These are phyloP conservation scores for Amanita subjunquillea DNA, from an alignment of 768 basidiomycete genomes.

Conservation along the genomic window DNA sequence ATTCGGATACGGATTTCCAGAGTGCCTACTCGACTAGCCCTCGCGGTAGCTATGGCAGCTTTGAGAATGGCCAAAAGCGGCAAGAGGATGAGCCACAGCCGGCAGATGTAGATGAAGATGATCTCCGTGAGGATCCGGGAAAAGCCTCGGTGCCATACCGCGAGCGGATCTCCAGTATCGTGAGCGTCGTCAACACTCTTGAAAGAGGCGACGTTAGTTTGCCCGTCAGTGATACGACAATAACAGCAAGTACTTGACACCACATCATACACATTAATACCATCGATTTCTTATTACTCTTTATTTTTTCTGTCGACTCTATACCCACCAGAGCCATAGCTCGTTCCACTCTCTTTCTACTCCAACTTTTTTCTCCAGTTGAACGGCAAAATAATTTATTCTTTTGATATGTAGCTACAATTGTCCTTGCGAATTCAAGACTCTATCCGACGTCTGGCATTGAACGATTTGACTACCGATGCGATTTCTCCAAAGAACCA, in stretches of 20 bases:
- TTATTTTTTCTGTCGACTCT: background rate
- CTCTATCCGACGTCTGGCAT: slow-evolving; percentile 67
- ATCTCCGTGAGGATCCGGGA: slow-evolving; percentile 16
- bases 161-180: slow-evolving; percentile 51
- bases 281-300: slow-evolving; percentile 1
- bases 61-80: slow-evolving; percentile 22
- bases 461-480: slow-evolving; percentile 67
- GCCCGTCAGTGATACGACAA: slow-evolving; percentile 29
- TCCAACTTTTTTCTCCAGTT: background rate
- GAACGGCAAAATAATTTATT: slow-evolving; percentile 5
- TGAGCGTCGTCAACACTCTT: slow-evolving; percentile 24
- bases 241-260: slow-evolving; percentile 12
- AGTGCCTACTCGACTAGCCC: slow-evolving; percentile 77
- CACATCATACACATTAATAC: background rate
- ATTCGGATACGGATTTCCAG: slow-evolving; percentile 81
- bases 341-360: slow-evolving; percentile 1
- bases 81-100: slow-evolving; percentile 10
- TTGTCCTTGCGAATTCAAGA: slow-evolving; percentile 11
- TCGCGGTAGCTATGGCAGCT: slow-evolving; percentile 52
- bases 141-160: slow-evolving; percentile 21
- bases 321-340: slow-evolving; percentile 6
- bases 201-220: slow-evolving; percentile 22
- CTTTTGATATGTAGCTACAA: slow-evolving; percentile 5
- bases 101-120: slow-evolving; percentile 10
- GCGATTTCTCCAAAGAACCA: slow-evolving; percentile 80